Conservation (phyloP, 2,329 filamentous ascomycete genomes). For the Pyricularia grisea region DNA sequence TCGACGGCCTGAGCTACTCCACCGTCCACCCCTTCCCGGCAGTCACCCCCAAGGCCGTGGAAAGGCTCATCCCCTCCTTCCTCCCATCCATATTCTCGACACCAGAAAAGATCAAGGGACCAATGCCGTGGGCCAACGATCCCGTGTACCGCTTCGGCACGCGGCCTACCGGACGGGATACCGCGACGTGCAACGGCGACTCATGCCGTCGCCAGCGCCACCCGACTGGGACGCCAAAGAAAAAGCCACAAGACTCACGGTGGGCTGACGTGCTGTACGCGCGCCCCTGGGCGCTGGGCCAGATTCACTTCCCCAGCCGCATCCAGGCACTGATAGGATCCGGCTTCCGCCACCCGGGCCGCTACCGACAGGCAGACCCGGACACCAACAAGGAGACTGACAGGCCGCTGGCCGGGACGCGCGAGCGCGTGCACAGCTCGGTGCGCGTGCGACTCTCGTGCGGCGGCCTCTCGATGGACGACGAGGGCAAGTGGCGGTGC, state of each 20-base stretch:
- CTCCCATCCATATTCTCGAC: background rate
- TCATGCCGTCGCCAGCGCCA: conserved; percentile 14
- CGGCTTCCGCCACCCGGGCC: conserved; percentile 22
- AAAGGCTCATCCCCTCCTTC: background rate
- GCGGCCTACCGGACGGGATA: conserved; percentile 12
- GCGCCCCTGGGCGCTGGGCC: conserved; percentile 20
- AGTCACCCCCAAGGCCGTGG: conserved; percentile 8
- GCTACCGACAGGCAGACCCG: conserved; percentile 25
- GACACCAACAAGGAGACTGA: conserved; percentile 24
- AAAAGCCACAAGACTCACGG: conserved; percentile 11
- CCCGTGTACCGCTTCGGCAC: conserved; percentile 15
- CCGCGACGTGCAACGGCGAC: conserved; percentile 10
- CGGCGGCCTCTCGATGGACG: conserved; percentile 22
- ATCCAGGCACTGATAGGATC: conserved; percentile 17
- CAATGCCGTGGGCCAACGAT: conserved; percentile 15
- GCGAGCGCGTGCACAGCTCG: conserved; percentile 24
- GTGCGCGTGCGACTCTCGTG: conserved; percentile 20
- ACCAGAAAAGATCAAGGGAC: background rate
- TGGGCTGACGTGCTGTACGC: conserved; percentile 10
- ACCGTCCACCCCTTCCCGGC: conserved; percentile 22
- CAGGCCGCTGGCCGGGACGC: conserved; percentile 24
- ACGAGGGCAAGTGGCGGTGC: conserved; percentile 20
- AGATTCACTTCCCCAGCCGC: conserved; percentile 16
- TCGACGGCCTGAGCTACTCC: conserved; percentile 18
- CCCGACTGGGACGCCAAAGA: background rate